phyloP scores from a whole-genome alignment of 352 stramenopile species.

The Stephanocyclus meneghinianus region DNA sequence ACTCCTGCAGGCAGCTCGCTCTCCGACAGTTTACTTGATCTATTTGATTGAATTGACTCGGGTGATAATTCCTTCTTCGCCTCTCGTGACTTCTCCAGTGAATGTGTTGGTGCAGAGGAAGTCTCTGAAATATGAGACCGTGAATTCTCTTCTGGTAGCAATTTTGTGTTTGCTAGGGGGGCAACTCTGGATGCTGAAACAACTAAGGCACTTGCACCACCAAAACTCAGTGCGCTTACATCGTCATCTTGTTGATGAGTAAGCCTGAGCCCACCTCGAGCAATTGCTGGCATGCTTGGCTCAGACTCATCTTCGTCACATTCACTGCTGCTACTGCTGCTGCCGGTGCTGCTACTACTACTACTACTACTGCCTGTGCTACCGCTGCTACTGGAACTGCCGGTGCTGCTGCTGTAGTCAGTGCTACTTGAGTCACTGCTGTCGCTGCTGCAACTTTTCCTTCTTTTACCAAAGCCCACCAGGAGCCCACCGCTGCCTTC shows the following conservation, averaged over 20 bases:
- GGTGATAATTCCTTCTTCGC: constrained; percentile 2
- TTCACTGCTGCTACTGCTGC: constrained; percentile 4
- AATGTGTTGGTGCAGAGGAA: not conserved
- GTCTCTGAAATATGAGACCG: constrained; percentile 1
- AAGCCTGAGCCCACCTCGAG: constrained; percentile 22
- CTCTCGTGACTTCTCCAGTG: constrained; percentile 6
- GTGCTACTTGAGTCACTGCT: constrained; percentile 17
- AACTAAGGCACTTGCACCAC: constrained; percentile 53
- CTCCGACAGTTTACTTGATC: not conserved
- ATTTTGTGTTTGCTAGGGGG: not conserved
- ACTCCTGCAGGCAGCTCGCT: not conserved
- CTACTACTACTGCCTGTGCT: constrained; percentile 18
- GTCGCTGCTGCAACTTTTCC: constrained; percentile 13
- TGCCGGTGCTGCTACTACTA: not conserved
- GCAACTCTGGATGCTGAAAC: not conserved
- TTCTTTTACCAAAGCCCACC: constrained; percentile 49
- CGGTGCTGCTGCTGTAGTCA: constrained; percentile 3
- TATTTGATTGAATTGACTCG: not conserved
- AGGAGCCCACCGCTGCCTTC: constrained; percentile 43
- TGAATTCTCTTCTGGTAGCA: constrained; percentile 2
- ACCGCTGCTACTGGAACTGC: constrained; percentile 14
- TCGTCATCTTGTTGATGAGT: constrained; percentile 26
- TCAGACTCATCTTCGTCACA: constrained; percentile 28
- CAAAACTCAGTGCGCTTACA: constrained; percentile 56
- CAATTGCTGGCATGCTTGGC: constrained; percentile 21